Conservation (phyloP, 371 early-diverging fungal genomes). For the Apophysomyces elegans region DNA sequence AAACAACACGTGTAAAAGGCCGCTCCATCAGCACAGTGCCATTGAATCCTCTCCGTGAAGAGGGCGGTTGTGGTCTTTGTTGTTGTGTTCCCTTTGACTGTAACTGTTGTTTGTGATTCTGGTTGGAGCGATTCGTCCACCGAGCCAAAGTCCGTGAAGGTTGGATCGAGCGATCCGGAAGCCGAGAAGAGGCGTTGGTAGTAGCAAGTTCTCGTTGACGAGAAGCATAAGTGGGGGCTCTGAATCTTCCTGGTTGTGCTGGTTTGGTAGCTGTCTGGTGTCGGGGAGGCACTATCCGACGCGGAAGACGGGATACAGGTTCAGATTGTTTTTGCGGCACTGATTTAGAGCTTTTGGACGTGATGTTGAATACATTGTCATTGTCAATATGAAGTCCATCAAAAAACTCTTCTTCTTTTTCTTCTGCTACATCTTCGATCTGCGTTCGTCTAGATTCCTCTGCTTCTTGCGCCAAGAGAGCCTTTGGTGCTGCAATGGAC, state of each 20-base stretch:
- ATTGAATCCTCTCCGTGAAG: conserved; percentile 2
- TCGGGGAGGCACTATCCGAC: background rate
- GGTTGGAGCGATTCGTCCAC: background rate
- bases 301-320: background rate
- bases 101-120: background rate
- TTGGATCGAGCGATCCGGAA: background rate
- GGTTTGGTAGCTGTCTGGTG: background rate
- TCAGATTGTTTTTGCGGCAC: background rate
- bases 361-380: background rate
- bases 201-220: conserved; percentile 10
- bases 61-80: background rate
- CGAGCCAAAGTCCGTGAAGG: background rate
- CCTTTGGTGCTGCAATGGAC: background rate
- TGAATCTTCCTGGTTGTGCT: background rate
- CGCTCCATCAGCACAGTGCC: conserved; percentile 24
- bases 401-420: conserved; percentile 38
- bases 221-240: conserved; percentile 18
- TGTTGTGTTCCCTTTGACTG: background rate
- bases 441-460: background rate
- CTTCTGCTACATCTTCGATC: conserved; percentile 10
- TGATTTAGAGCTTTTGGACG: background rate
- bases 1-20: conserved; percentile 21
- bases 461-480: background rate
- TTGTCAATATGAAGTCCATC: conserved; percentile 31
- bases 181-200: background rate